Base-by-base conservation (phyloP, 805 yeast species). In the Hemisphaericaspora nanyangensis region DNA sequence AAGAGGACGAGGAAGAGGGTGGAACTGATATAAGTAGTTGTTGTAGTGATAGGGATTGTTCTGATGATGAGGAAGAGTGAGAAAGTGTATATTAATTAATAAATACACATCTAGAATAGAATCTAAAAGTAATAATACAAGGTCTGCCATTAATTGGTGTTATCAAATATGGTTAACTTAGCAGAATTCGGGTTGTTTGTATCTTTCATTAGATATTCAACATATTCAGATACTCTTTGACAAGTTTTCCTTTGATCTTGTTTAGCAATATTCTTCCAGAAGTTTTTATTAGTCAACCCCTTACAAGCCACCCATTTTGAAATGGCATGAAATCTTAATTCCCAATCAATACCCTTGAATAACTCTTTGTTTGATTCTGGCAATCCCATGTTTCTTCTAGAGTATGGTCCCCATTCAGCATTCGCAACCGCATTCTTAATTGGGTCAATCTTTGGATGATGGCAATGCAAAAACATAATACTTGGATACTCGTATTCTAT, bases 401-500 rank as follows among this genome's bases (percentile, higher is more conserved):
- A 39, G 42, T 49, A 56, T 10, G 49, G 47, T 3, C 42, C 42
- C 25, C 17, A 29, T 11, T 32, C 26, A 11, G 25, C 37, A 3
- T 5, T 5, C 30, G 37, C 38, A 19, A 33, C 30, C 17, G 42
- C 18, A 38, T 60, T 58, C 17, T 35, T 43, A 6, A 61, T 41
- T 6, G 66, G 54, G 30, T 60, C 60, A 40, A 63, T 52, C 42
- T 61, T 61, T 16, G 67, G 67, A 31, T 54, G 49, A 38, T 62
- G 61, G 7, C 59, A 47, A 46, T 64, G 68, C 33, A 64, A 39
- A 39, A 64, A 64, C 26, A 53, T 33, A 13, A 58, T 58, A 13
- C 45, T 45, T 11, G 68, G 65, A 12, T 45, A 33, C 13, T 36
- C 41, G 37, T 43, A 46, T n/a, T 37, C 35, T 17, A 34, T 31